phyloP scores from a whole-genome alignment of 2,329 filamentous ascomycete species.

The Fusarium phyllophilum region DNA sequence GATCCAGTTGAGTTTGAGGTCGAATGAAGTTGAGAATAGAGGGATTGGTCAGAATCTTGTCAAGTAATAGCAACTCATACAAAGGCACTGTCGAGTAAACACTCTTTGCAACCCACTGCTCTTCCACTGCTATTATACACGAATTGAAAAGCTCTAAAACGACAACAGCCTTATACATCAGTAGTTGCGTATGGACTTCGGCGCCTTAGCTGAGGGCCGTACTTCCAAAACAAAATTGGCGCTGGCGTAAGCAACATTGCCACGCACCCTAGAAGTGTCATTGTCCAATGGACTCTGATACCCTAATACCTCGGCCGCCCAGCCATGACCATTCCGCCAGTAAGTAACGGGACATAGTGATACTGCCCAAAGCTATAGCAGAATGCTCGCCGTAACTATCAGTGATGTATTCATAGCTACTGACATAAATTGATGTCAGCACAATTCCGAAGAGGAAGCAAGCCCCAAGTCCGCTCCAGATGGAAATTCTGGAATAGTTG shows the following conservation, averaged over 20 bases:
- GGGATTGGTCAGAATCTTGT: fast-evolving
- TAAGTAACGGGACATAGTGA: slow-evolving; percentile 47
- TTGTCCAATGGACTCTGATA: slow-evolving; percentile 54
- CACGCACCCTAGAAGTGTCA: slow-evolving; percentile 52
- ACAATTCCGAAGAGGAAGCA: slow-evolving; percentile 64
- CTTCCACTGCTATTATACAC: not conserved
- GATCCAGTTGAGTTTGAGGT: not conserved
- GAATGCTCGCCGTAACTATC: slow-evolving; percentile 65
- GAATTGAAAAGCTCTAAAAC: not conserved
- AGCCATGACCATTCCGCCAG: slow-evolving; percentile 53
- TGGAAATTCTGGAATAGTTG: slow-evolving; percentile 53
- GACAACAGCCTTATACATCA: not conserved
- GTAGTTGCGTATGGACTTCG: slow-evolving; percentile 6
- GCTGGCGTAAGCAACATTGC: slow-evolving; percentile 46
- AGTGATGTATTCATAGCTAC: slow-evolving; percentile 67
- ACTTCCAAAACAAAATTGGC: slow-evolving; percentile 49
- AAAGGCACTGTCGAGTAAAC: fast-evolving
- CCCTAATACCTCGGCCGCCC: slow-evolving; percentile 52
- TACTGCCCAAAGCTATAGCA: slow-evolving; percentile 49
- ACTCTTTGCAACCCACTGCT: fast-evolving
- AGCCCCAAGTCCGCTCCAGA: slow-evolving; percentile 61
- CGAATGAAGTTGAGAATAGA: not conserved
- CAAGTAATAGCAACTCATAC: fast-evolving
- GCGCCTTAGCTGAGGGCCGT: slow-evolving; percentile 34
- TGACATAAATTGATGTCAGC: slow-evolving; percentile 60